Percentiles rank a stretch among this genome's conserved stretches.
phyloP scores from a whole-genome alignment of 2,329 filamentous ascomycete species.

The Exophiala alcalophila region DNA sequence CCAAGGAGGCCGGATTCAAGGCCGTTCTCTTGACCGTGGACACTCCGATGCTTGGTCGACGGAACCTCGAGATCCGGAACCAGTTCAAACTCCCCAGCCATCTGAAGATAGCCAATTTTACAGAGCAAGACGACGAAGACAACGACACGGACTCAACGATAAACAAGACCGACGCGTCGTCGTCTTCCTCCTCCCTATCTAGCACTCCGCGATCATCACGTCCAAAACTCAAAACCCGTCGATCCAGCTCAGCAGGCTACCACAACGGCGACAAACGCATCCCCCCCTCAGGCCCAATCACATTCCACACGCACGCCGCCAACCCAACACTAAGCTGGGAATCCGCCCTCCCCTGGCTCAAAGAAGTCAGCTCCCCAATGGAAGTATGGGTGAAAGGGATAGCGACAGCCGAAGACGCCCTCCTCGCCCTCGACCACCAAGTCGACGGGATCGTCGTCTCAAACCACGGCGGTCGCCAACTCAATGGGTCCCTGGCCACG shows the following conservation, averaged over 20 bases:
- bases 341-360: conserved; percentile 27
- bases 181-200: conserved; percentile 4
- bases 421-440: conserved; percentile 36
- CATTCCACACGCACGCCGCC: conserved; percentile 94
- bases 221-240: too few relatives aligned
- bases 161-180: background rate
- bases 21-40: conserved; percentile 54
- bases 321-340: conserved; percentile 64
- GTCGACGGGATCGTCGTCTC: conserved; percentile 40
- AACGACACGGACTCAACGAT: conserved; percentile 43
- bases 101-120: conserved; percentile 28
- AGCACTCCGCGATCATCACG: too few relatives aligned
- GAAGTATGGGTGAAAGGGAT: conserved; percentile 30
- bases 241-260: conserved; percentile 14
- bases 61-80: conserved; percentile 29
- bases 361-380: conserved; percentile 17
- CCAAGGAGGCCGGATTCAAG: conserved; percentile 47
- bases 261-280: conserved; percentile 18
- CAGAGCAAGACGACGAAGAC: conserved; percentile 47
- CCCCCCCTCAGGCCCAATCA: conserved; percentile 79
- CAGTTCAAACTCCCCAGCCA: conserved; percentile 28
- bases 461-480: conserved; percentile 41
- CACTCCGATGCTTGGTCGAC: conserved; percentile 49
- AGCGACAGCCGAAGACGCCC: conserved; percentile 37
- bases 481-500: conserved; percentile 40